These are phyloP conservation scores for Mytilinidion resinicola DNA, from an alignment of 495 filamentous ascomycete species.

Conservation along the genomic window DNA sequence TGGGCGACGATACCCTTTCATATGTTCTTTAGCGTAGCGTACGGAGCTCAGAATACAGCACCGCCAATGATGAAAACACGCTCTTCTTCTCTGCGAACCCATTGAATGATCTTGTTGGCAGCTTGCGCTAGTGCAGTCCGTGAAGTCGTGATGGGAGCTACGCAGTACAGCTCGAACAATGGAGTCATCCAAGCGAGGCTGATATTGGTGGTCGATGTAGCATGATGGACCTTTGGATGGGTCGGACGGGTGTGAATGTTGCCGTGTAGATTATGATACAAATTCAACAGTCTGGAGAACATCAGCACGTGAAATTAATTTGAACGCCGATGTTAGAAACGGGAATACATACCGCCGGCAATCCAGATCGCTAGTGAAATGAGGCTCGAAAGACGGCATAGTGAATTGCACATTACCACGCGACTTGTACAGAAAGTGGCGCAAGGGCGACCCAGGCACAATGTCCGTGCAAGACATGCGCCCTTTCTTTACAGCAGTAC, in stretches of 20 bases:
- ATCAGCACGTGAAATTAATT: background rate
- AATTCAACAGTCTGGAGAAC: constrained; percentile 58
- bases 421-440: constrained; percentile 93
- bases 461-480: constrained; percentile 67
- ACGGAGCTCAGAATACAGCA: constrained; percentile 50
- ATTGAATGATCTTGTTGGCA: constrained; percentile 79
- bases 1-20: too few relatives aligned
- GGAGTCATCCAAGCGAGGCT: constrained; percentile 88
- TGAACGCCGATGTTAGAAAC: constrained; percentile 5
- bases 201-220: constrained; percentile 62
- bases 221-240: constrained; percentile 79
- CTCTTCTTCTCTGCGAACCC: constrained; percentile 87
- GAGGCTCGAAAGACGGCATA: constrained; percentile 75
- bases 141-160: constrained; percentile 72
- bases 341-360: constrained; percentile 51
- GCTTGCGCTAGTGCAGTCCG: constrained; percentile 75
- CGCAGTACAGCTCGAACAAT: constrained; percentile 86
- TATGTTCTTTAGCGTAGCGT: background rate
- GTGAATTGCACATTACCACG: constrained; percentile 89
- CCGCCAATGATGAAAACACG: constrained; percentile 92
- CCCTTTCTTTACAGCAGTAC: constrained; percentile 61
- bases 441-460: constrained; percentile 67
- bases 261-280: constrained; percentile 79
- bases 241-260: constrained; percentile 75
- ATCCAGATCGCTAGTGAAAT: constrained; percentile 58